A percentile compares a stretch with the other conserved stretches of the same genome.
Conservation (phyloP, 192 early-diverging fungal genomes). For the Podila horticola region DNA sequence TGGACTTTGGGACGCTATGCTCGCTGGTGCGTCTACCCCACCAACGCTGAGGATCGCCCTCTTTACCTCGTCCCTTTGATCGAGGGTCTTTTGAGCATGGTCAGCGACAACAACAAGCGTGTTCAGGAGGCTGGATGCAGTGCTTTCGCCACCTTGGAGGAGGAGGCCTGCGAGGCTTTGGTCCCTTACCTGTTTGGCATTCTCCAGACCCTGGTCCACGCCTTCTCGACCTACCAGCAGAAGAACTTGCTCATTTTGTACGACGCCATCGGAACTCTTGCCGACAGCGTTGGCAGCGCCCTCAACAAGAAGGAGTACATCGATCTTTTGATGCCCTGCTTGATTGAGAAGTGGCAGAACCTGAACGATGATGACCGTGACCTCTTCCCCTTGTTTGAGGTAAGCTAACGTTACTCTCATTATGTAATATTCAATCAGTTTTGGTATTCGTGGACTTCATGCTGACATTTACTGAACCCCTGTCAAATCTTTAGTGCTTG, state of each 20-base stretch:
- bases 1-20: constrained; percentile 98
- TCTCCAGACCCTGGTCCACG: constrained; percentile 80
- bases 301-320: constrained; percentile 87
- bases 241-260: constrained; percentile 97
- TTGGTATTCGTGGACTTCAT: not conserved
- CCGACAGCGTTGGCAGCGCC: constrained; percentile 87
- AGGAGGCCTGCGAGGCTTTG: constrained; percentile 84
- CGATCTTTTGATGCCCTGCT: constrained; percentile 86
- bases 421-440: no score
- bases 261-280: constrained; percentile 97
- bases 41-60: constrained; percentile 63
- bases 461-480: not conserved
- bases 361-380: constrained; percentile 88
- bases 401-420: constrained; percentile 14
- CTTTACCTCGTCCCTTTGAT: constrained; percentile 90
- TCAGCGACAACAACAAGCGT: constrained; percentile 96
- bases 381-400: constrained; percentile 92
- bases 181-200: constrained; percentile 92
- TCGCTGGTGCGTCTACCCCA: constrained; percentile 76
- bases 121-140: constrained; percentile 98
- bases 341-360: constrained; percentile 87
- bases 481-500: constrained; percentile 68
- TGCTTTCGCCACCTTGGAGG: constrained; percentile 95
- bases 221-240: constrained; percentile 93
- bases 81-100: constrained; percentile 74